Base-by-base conservation (phyloP, 495 filamentous ascomycete species). In the Penicillium angulare region DNA sequence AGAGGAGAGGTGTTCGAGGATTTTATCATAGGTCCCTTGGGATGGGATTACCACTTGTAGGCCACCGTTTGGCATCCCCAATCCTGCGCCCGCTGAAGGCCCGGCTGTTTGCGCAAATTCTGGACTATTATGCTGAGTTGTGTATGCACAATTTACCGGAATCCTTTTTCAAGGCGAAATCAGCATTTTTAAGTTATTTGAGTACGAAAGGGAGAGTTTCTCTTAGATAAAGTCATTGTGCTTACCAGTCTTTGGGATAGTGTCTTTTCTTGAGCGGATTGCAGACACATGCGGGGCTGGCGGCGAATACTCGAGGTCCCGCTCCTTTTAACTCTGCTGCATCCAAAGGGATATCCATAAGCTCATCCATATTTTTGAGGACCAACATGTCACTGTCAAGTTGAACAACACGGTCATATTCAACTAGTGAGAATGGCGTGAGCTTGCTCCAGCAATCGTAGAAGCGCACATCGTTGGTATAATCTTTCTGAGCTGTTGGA, bases 361-460 rank as follows among this genome's bases (percentile, higher is more conserved):
- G 68, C 66, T 91, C 89, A 60, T 95, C 89, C 86, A 95, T 92
- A 62, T 90, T 90, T 49, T 74, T 69, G 43, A 82, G 69, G 4
- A 88, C 79, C 17, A 92, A 58, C 89, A 92, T 95, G 66, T 95
- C 89, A 57, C 83, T 84, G 66, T 95, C 89, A n/a, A 95, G 77
- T 63, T 86, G 83, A 15, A 91, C 82, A 17, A 95, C 77, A 12
- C 88, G 76, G 4, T 85, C 79, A 67, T 88, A 92, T 54, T 87
- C 79, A 10, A 69, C 67, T 7, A 92, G 74, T 10, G 79, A 80
- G 61, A 92, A 95, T 1, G 83, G 80, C 13, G 81, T 81, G n/a
- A 95, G 77, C 68, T 95, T 95, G 64, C 75, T 86, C 88, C 89
- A 95, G 77, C 82, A 86, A 56, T 91, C 88, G 64, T 87, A 83